phyloP scores from a whole-genome alignment of 1,284 basidiomycete species.

The Grifola frondosa region DNA sequence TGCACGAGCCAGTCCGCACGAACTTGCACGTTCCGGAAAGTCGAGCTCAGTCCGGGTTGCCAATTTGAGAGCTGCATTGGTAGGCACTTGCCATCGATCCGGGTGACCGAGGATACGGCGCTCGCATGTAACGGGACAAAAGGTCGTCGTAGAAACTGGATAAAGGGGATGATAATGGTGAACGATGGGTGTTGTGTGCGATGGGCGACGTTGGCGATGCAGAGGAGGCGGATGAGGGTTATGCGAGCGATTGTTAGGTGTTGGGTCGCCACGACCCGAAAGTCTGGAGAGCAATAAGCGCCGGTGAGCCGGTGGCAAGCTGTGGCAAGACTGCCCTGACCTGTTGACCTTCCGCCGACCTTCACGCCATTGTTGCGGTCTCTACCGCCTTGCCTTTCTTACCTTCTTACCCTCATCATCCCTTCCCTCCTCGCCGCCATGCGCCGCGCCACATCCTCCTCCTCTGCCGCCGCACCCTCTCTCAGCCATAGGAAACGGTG shows the following conservation, averaged over 20 bases:
- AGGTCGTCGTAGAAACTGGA: constrained; percentile 1
- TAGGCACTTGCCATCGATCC: constrained; percentile 23
- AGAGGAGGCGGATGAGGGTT: too few species aligned
- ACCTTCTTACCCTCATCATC: constrained; percentile 39
- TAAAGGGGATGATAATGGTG: constrained; percentile 6
- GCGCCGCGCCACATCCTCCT: constrained; percentile 27
- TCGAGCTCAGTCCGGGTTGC: constrained; percentile 12
- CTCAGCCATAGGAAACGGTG: constrained; percentile 37
- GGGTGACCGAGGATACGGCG: constrained; percentile 18
- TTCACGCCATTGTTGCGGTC: constrained; percentile 33
- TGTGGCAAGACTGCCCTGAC: constrained; percentile 26
- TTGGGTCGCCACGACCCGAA: too few species aligned
- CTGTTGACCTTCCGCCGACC: constrained; percentile 32
- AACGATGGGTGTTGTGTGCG: not conserved
- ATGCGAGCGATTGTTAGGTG: too few species aligned
- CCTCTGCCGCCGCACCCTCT: constrained; percentile 28
- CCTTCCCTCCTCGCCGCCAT: constrained; percentile 27
- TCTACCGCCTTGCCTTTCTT: constrained; percentile 34
- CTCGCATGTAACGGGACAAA: constrained; percentile 5
- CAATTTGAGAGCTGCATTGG: constrained; percentile 15
- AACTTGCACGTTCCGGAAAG: constrained; percentile 19
- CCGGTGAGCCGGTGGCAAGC: constrained; percentile 18
- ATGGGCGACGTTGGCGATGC: constrained; percentile 20
- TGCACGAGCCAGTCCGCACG: too few species aligned
- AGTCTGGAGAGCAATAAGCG: constrained; percentile 18